A percentile compares a stretch with the other conserved stretches of the same genome.
These are phyloP conservation scores for Penicillium lagena DNA, from an alignment of 495 filamentous ascomycete species.

Conservation along the genomic window DNA sequence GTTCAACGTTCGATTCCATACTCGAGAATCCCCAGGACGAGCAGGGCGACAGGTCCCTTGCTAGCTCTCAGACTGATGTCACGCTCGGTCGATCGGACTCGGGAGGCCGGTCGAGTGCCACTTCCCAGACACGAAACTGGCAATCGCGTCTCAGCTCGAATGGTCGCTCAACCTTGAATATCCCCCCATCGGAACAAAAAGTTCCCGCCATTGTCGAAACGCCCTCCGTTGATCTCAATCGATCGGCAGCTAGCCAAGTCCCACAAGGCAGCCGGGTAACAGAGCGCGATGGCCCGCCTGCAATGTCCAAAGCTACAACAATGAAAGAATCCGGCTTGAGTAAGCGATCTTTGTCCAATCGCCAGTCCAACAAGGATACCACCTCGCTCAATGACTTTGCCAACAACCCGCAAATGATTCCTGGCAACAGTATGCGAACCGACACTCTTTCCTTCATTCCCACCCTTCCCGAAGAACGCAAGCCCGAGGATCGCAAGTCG, in stretches of 20 bases:
- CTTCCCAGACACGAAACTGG: conserved; percentile 32
- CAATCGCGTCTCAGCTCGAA: conserved; percentile 40
- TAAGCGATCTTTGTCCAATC: conserved; percentile 20
- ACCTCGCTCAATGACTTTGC: conserved; percentile 29
- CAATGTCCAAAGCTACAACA: conserved; percentile 17
- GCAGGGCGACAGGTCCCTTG: conserved; percentile 6
- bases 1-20: conserved; percentile 22
- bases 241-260: conserved; percentile 16
- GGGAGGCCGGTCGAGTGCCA: conserved; percentile 6
- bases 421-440: conserved; percentile 65
- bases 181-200: conserved; percentile 31
- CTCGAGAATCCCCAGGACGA: conserved; percentile 21
- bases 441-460: conserved; percentile 82
- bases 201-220: conserved; percentile 69
- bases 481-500: conserved; percentile 52
- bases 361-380: conserved; percentile 22
- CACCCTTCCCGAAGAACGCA: conserved; percentile 63
- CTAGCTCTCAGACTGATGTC: conserved; percentile 3
- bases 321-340: conserved; percentile 13
- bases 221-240: conserved; percentile 37
- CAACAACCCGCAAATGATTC: conserved; percentile 45
- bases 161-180: conserved; percentile 37
- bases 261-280: conserved; percentile 47
- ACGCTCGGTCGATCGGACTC: conserved; percentile 4
- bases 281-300: conserved; percentile 35